A percentile compares a stretch with the other conserved stretches of the same genome.
These are phyloP conservation scores for Solanum ossicruentum DNA, from an alignment of 257 asterid species.

Conservation along the genomic window DNA sequence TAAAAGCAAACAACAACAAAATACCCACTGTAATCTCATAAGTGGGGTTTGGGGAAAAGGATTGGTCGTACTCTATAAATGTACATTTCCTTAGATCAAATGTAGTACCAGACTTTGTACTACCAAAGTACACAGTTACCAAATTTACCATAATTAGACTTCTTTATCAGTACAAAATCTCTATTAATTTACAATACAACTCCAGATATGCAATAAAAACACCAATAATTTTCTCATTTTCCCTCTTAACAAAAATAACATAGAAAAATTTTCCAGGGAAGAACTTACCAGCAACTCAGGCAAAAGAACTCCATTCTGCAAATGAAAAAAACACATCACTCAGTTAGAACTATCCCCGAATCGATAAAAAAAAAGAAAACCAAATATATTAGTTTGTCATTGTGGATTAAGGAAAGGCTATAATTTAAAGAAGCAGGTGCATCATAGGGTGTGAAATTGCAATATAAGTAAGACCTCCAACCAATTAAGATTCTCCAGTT, in stretches of 20 bases:
- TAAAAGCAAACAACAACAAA: neutral
- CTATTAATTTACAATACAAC: neutral
- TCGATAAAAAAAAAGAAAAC: neutral
- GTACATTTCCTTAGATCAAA: neutral
- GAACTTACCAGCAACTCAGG: constrained; percentile 80
- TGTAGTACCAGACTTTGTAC: neutral
- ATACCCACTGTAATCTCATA: no score
- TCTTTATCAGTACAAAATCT: neutral
- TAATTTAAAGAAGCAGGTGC: neutral
- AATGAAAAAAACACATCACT: neutral
- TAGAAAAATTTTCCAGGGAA: no score
- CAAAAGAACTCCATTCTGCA: constrained; percentile 63
- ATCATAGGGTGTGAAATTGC: neutral
- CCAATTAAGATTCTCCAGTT: neutral
- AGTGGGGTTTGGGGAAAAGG: neutral
- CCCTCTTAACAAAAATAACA: neutral
- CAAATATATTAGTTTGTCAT: neutral
- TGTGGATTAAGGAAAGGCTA: neutral
- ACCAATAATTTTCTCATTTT: neutral
- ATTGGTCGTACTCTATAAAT: neutral
- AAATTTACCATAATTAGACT: neutral
- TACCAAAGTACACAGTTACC: neutral
- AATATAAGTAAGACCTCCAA: neutral
- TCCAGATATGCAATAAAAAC: neutral
- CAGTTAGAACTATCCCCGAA: neutral